Conservation (phyloP, 129 eudicot species). For the Tanacetum coccineum region DNA sequence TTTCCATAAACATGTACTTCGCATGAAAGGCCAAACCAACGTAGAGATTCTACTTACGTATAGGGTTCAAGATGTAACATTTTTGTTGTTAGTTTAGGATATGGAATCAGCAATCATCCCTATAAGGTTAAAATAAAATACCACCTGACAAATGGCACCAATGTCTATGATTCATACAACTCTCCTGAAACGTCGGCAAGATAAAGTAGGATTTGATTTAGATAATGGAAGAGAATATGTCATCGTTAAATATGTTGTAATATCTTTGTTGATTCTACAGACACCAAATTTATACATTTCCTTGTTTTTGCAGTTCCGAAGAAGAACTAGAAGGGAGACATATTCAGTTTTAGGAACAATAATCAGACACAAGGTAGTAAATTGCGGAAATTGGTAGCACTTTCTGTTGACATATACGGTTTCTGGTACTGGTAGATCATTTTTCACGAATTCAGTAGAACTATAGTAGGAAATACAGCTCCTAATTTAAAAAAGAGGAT, state of each 20-base stretch:
- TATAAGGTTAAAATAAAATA: constrained; percentile 21
- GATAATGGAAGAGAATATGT: constrained; percentile 13
- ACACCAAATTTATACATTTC: not conserved
- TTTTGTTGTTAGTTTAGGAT: constrained; percentile 4
- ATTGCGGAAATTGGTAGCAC: not conserved
- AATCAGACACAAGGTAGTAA: not conserved
- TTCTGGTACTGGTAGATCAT: too few species aligned
- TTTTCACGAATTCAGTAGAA: too few species aligned
- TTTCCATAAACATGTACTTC: constrained; percentile 1
- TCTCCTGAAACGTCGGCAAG: constrained; percentile 32
- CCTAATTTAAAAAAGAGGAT: too few species aligned
- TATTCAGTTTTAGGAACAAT: not conserved
- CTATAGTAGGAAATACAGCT: too few species aligned
- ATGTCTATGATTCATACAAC: constrained; percentile 30
- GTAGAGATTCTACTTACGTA: not conserved
- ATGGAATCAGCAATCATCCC: constrained; percentile 14
- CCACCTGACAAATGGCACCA: constrained; percentile 39
- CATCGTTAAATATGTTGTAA: constrained; percentile 1
- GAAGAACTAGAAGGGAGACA: too few species aligned
- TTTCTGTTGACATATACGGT: too few species aligned
- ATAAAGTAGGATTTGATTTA: constrained; percentile 22
- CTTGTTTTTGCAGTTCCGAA: not conserved
- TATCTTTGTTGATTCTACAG: constrained; percentile 13
- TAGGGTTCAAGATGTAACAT: constrained; percentile 1
- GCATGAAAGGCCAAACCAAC: constrained; percentile 21